Base-by-base conservation (phyloP, 75 land plant genomes). In the Azolla pinnata region DNA sequence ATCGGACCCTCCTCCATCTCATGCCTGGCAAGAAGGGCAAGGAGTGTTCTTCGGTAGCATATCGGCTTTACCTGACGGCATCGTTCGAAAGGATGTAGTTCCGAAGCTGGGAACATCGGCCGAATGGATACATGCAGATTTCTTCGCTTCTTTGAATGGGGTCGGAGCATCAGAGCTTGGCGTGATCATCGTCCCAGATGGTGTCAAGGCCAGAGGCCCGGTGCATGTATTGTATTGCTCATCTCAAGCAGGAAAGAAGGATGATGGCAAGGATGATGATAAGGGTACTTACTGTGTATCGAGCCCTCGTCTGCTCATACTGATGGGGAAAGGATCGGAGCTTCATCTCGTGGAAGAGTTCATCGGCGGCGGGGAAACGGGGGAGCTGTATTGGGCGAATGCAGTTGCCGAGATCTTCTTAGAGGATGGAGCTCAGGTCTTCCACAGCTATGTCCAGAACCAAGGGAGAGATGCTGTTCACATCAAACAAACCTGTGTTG, bases 401-500 rank as follows among this genome's bases (percentile, higher is more conserved):
- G 58, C 87, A 0, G 98, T 93, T 19, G 64, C 70, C 60, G 90
- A 88, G 54, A 60, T 88, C 27, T 61, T 67, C 49, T 52, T 93
- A 44, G 84, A 65, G 24, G 73, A 73, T 27, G 74, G 79, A 2
- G 98, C 71, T 12, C 71, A 69, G 45, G 81, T 93, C 12, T 47
- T 32, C 17, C 98, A 93, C 75, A 76, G 80, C 25, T 88, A 77
- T 56, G 31, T 80, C 31, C 98, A 93, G 67, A 75, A 35, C 35
- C 96, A 93, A 69, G 74, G 69, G 4, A 19, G 63, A n/a, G 59
- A 29, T 53, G 69, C 98, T 33, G 85, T 88, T 0, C 93, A 88
- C 72, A 78, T 77, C 29, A 88, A 88, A 68, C 85, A 88, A 85
- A 93, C 98, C 29, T 71, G 74, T 52, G 84, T 85, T 33, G 65